Percentiles rank a stretch among this genome's conserved stretches.
Conservation (phyloP, 1,139 yeast species). For the Magnusiomyces sp. region DNA sequence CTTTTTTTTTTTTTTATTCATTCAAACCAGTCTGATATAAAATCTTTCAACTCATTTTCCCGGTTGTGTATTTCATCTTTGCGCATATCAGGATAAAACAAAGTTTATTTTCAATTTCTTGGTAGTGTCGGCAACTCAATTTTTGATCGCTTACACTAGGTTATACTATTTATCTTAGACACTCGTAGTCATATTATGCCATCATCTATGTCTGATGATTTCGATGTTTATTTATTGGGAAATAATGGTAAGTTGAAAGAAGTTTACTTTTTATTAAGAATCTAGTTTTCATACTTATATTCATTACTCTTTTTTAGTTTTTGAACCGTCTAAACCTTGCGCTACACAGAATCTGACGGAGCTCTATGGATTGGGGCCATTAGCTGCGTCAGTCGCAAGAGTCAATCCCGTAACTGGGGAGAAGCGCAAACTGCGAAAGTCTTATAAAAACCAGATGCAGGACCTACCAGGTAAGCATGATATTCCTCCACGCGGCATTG, state of each 20-base stretch:
- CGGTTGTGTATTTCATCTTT: too few relatives aligned
- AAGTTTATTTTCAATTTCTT: too few relatives aligned
- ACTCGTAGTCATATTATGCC: constrained; percentile 8
- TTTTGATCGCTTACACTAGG: too few relatives aligned
- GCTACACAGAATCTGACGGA: constrained; percentile 64
- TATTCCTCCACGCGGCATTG: constrained; percentile 41
- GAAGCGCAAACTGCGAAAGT: constrained; percentile 85
- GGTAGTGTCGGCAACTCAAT: too few relatives aligned
- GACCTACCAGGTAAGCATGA: constrained; percentile 73
- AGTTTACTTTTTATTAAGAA: not conserved
- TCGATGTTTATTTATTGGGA: constrained; percentile 12
- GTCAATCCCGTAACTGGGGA: constrained; percentile 83
- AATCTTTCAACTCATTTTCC: not conserved
- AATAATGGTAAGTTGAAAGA: constrained; percentile 9
- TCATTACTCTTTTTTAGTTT: constrained; percentile 8
- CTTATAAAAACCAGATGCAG: constrained; percentile 82
- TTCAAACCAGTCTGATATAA: not conserved
- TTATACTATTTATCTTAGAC: too few relatives aligned
- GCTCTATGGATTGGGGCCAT: constrained; percentile 55
- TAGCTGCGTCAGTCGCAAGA: constrained; percentile 77
- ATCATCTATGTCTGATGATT: constrained; percentile 12
- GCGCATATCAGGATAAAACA: too few relatives aligned
- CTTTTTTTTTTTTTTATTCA: not conserved
- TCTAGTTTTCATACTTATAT: too few relatives aligned
- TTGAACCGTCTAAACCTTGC: constrained; percentile 41